Conservation (phyloP, 345 rosid species). For the Citrus inodora region DNA sequence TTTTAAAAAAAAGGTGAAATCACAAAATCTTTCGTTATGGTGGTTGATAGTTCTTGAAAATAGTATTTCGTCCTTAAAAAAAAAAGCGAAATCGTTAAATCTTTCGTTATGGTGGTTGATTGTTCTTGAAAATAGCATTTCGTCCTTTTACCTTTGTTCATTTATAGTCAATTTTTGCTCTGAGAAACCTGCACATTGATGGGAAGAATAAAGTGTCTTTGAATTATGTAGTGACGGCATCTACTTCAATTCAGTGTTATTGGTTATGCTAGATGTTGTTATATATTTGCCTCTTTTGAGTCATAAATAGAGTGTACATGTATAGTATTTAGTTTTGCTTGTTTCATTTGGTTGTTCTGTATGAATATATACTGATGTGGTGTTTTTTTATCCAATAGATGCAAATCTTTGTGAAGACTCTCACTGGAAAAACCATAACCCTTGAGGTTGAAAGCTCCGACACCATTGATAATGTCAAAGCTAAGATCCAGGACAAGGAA, state of each 20-base stretch:
- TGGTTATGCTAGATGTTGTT: background rate
- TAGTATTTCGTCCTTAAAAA: too few species aligned
- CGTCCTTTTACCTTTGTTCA: too few species aligned
- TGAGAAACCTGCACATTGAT: background rate
- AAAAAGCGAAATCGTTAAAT: too few species aligned
- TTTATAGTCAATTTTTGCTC: background rate
- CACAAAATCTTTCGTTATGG: too few species aligned
- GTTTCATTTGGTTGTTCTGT: too few species aligned
- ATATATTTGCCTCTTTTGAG: background rate
- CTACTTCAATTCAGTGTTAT: background rate
- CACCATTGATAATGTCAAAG: conserved; percentile 17
- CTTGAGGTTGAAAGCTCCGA: conserved; percentile 21
- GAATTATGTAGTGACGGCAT: background rate
- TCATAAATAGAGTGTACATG: background rate
- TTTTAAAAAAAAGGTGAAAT: too few species aligned
- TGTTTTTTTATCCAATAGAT: background rate
- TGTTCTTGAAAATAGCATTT: too few species aligned
- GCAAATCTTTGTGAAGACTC: conserved; percentile 24
- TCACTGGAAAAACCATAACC: conserved; percentile 21
- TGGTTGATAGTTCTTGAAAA: too few species aligned
- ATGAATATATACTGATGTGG: background rate
- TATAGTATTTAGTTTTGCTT: background rate
- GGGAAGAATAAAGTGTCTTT: too few species aligned
- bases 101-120: background rate
- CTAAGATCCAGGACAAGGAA: conserved; percentile 20